phyloP scores from a whole-genome alignment of 2,329 filamentous ascomycete genomes.

The Ascochyta viciae-villosae region DNA sequence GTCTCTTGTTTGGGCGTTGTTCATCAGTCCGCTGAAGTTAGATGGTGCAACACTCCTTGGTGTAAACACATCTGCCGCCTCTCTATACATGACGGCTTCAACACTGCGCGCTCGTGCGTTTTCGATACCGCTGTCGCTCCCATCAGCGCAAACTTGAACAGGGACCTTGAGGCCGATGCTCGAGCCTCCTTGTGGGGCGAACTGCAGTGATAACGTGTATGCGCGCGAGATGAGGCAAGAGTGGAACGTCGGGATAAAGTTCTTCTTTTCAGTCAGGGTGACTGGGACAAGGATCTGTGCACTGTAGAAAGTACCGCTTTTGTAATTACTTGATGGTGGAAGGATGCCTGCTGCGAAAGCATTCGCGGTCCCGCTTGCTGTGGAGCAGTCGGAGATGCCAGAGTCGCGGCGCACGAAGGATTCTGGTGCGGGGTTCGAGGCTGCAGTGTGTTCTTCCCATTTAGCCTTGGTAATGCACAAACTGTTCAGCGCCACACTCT shows the following conservation, averaged over 20 bases:
- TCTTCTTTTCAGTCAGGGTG: constrained; percentile 65
- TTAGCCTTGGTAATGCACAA: constrained; percentile 64
- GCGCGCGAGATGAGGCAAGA: constrained; percentile 70
- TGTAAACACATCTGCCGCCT: constrained; percentile 44
- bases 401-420: constrained; percentile 50
- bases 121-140: constrained; percentile 43
- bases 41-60: constrained; percentile 47
- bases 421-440: constrained; percentile 40
- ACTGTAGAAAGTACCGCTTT: constrained; percentile 62
- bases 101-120: constrained; percentile 42
- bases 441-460: constrained; percentile 59
- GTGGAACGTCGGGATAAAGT: constrained; percentile 74
- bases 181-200: constrained; percentile 56
- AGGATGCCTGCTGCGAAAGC: constrained; percentile 41
- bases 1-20: constrained; percentile 13
- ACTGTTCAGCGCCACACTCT: constrained; percentile 61
- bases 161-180: constrained; percentile 53
- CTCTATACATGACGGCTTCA: constrained; percentile 34
- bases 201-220: constrained; percentile 66
- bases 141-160: constrained; percentile 53
- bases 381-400: constrained; percentile 46
- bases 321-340: constrained; percentile 51
- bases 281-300: constrained; percentile 69
- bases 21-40: constrained; percentile 12
- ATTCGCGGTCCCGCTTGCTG: constrained; percentile 22